Evolutionary conservation across 371 early-diverging fungal genomes (phyloP).

Genomic region (Mortierella sp.): DNA sequence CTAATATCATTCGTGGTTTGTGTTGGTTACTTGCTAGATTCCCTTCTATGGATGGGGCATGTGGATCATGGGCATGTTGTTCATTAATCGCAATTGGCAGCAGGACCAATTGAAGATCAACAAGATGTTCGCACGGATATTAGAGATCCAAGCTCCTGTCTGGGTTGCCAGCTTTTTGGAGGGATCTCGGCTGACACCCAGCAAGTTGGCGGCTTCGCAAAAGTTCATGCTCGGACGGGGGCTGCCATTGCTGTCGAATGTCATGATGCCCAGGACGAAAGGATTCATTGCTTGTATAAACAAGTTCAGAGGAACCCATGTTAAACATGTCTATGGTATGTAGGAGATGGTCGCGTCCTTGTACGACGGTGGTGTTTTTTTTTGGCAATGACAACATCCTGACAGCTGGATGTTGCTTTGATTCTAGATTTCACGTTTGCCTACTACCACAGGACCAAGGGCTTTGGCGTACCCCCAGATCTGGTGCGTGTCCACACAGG

Average conservation of each 20-base stretch:
- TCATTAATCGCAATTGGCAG: slow-evolving; percentile 74
- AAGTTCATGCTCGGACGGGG: slow-evolving; percentile 67
- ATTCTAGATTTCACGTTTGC: slow-evolving; percentile 71
- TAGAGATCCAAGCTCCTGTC: slow-evolving; percentile 67
- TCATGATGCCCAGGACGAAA: slow-evolving; percentile 83
- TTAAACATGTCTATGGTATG: slow-evolving; percentile 73
- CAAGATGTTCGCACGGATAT: slow-evolving; percentile 65
- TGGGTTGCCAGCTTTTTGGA: slow-evolving; percentile 83
- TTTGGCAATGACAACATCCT: slow-evolving; percentile 1
- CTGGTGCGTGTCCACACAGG: slow-evolving; percentile 69
- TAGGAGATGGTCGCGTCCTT: too few species aligned
- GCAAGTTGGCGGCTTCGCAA: slow-evolving; percentile 70
- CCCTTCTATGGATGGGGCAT: slow-evolving; percentile 55
- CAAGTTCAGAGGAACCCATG: slow-evolving; percentile 70
- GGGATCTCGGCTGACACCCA: slow-evolving; percentile 72
- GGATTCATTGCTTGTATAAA: slow-evolving; percentile 79
- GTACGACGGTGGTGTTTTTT: slow-evolving; percentile 2
- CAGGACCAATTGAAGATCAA: slow-evolving; percentile 72
- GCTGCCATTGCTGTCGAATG: slow-evolving; percentile 70
- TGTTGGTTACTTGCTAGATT: slow-evolving; percentile 14
- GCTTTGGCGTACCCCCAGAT: slow-evolving; percentile 65
- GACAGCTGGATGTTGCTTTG: background rate
- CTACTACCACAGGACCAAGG: slow-evolving; percentile 61
- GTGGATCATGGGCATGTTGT: slow-evolving; percentile 76
- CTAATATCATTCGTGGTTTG: background rate